Conservation (phyloP, 75 land plant species). For the Isoetes taiwanensis region DNA sequence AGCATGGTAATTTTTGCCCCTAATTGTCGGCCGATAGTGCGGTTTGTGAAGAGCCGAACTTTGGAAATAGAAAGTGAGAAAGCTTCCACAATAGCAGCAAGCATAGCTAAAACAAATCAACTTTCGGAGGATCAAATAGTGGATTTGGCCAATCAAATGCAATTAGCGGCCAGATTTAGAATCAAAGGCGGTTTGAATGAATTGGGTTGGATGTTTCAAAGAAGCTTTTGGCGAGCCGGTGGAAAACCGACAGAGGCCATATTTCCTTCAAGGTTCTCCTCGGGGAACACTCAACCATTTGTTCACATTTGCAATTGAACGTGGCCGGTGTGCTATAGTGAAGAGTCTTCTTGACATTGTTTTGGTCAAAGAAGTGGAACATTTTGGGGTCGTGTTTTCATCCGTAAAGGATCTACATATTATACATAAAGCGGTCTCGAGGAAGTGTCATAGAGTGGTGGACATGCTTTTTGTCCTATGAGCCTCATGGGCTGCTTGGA, state of each 20-base stretch:
- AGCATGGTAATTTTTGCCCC: conserved; percentile 66
- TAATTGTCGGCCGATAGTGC: conserved; percentile 58
- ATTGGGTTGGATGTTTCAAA: conserved; percentile 2
- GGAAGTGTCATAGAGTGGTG: background rate
- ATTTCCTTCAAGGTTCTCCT: background rate
- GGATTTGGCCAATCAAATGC: background rate
- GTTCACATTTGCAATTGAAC: background rate
- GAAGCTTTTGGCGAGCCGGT: background rate
- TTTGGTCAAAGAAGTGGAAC: too few relatives aligned
- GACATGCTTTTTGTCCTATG: background rate
- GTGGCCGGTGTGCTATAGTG: conserved; percentile 2
- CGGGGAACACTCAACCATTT: background rate
- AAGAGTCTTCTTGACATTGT: background rate
- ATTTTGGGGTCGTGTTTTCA: background rate
- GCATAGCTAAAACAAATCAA: background rate
- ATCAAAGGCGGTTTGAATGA: background rate
- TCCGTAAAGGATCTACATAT: background rate
- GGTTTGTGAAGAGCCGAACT: conserved; percentile 53
- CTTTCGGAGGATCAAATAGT: background rate
- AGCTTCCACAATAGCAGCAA: conserved; percentile 9
- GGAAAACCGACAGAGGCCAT: background rate
- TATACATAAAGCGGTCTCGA: background rate
- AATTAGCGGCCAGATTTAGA: background rate
- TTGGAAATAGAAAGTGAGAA: conserved; percentile 52
- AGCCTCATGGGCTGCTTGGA: background rate